Evolutionary conservation across 2,329 filamentous ascomycete genomes (phyloP), one percentile per base, ranked within the genome.

Genomic region (Fusarium xylarioides): DNA sequence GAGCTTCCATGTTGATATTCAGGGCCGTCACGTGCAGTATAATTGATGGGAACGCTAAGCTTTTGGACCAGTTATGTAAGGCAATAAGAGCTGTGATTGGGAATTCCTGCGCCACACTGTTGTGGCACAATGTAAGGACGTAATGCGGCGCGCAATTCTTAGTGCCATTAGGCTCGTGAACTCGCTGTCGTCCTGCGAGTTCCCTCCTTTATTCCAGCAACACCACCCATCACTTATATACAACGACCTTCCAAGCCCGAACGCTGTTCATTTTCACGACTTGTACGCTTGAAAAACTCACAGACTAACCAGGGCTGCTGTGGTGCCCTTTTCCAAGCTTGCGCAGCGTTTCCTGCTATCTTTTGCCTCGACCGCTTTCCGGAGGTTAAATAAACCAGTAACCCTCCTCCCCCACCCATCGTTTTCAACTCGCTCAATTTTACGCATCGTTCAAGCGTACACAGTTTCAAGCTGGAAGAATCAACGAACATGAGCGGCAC

Each of bases 401-500:
- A 62, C 60, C 57, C 67, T 65, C 60, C 63, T 63, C 67, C 63
- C 57, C 40, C 63, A 62, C 50, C 63, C 54, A 55, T 61, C 63
- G 15, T 44, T 64, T 58, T 66, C 66, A 63, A 74, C 56, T 47
- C 54, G n/a, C 43, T 68, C 63, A 57, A 68, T 58, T 23, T 61
- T 35, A 61, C 57, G 56, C 58, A 63, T 61, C 66, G 32, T 52
- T 65, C 53, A 57, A 68, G 47, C 52, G 44, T 53, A 63, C 55
- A 61, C 32, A 50, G n/a, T 16, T 23, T 50, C 54, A 66, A 66
- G 67, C 63, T 66, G 46, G 54, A 44, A 52, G 60, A 49, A 55
- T 62, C 47, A 38, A 53, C 70, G 55, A 81, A 65, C 53, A 83
- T 83, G 82, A 83, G 78, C 73, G 68, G 77, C 66, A 78, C 77